Percentiles rank a stretch among this genome's conserved stretches.
Evolutionary conservation across 208 protist genomes (phyloP).

Genomic region (Acanthamoeba triangularis): DNA sequence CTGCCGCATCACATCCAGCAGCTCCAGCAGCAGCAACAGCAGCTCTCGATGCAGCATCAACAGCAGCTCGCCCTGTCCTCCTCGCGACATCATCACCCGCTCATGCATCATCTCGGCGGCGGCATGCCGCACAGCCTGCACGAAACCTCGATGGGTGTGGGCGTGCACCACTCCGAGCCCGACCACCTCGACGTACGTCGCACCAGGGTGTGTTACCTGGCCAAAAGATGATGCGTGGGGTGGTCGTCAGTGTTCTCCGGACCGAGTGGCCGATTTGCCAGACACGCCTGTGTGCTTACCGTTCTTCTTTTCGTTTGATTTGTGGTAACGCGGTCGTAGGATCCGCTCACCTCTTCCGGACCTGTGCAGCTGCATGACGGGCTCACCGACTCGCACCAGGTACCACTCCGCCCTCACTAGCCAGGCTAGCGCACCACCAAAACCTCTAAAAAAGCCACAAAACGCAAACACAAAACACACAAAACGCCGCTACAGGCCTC

Average conservation of each 20-base stretch:
- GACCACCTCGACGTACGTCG: conserved; percentile 29
- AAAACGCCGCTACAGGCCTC: no score
- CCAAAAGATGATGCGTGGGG: background rate
- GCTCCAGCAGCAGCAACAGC: background rate
- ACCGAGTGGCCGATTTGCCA: background rate
- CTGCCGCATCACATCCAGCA: background rate
- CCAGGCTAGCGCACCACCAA: no score
- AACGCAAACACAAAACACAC: no score
- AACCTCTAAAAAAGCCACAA: no score
- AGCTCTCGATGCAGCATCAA: background rate
- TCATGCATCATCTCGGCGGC: background rate
- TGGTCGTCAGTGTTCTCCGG: no score
- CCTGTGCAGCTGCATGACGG: conserved; percentile 5
- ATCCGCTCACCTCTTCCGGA: conserved; percentile 48
- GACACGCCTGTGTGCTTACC: background rate
- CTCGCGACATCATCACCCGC: background rate
- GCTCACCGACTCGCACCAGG: background rate
- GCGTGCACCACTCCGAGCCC: background rate
- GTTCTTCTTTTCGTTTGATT: background rate
- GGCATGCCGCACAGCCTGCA: background rate
- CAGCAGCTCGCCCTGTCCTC: background rate
- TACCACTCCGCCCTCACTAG: no score
- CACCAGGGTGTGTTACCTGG: background rate
- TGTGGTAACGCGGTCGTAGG: no score
- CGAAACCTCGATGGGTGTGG: background rate